Conservation (phyloP, 495 filamentous ascomycete genomes). For the Penicillium malachiteum region DNA sequence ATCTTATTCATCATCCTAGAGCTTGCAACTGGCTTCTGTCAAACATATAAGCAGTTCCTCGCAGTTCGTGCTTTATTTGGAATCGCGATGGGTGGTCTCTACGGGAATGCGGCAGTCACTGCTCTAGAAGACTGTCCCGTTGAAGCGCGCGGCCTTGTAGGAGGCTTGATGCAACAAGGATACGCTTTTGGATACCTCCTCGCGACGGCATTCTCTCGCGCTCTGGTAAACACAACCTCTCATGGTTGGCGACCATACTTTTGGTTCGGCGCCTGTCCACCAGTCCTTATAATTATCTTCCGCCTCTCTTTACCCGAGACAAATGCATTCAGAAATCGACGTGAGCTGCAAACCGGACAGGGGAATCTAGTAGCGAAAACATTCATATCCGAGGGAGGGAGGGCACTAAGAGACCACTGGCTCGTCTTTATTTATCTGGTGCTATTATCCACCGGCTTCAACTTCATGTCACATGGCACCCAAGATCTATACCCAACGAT, state of each 20-base stretch:
- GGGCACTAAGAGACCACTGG: constrained; percentile 72
- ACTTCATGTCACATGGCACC: constrained; percentile 82
- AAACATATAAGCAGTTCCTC: constrained; percentile 72
- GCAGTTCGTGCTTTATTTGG: constrained; percentile 76
- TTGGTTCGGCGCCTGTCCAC: constrained; percentile 77
- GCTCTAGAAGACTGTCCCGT: constrained; percentile 77
- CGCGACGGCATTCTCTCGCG: constrained; percentile 71
- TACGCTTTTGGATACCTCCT: constrained; percentile 83
- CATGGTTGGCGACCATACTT: constrained; percentile 73
- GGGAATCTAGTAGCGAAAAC: constrained; percentile 48
- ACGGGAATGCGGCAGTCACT: constrained; percentile 81
- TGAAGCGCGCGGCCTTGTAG: constrained; percentile 67
- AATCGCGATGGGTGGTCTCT: constrained; percentile 80
- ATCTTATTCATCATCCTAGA: constrained; percentile 74
- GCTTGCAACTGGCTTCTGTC: constrained; percentile 70
- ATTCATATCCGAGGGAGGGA: constrained; percentile 69
- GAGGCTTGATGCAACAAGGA: constrained; percentile 77
- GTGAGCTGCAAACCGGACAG: constrained; percentile 49
- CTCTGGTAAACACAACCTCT: constrained; percentile 62
- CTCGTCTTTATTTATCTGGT: constrained; percentile 72
- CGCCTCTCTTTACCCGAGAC: constrained; percentile 74
- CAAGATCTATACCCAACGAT: constrained; percentile 87
- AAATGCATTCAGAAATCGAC: constrained; percentile 57
- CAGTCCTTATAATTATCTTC: constrained; percentile 72
- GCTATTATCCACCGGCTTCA: constrained; percentile 79